These are phyloP conservation scores for Trifolium repens DNA, from an alignment of 306 rosid genomes.

Conservation along the genomic window DNA sequence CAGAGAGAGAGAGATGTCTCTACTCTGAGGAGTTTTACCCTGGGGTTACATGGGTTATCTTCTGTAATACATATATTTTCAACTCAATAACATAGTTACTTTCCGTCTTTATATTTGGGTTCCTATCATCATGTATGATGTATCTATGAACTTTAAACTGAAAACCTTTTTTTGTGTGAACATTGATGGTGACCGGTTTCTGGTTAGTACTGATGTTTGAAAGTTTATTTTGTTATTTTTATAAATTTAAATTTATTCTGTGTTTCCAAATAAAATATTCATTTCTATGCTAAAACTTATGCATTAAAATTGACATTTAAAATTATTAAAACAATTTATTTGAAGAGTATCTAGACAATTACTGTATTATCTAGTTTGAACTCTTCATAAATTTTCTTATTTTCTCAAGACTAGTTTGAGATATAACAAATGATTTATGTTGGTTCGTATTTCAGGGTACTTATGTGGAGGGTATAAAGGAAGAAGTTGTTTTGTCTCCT, in stretches of 20 bases:
- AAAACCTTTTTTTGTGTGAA: background rate
- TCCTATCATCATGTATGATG: background rate
- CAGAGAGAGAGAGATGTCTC: background rate
- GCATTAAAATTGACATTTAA: constrained; percentile 1
- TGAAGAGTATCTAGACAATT: constrained; percentile 18
- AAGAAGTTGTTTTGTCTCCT: constrained; percentile 96
- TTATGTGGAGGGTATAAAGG: constrained; percentile 99
- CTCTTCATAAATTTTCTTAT: constrained; percentile 1
- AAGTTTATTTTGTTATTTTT: constrained; percentile 7
- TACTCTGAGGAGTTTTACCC: background rate
- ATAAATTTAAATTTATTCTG: background rate
- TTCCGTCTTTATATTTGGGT: background rate
- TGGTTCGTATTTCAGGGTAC: constrained; percentile 74
- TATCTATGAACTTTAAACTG: constrained; percentile 12
- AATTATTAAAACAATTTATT: constrained; percentile 7
- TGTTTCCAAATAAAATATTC: constrained; percentile 1
- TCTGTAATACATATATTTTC: background rate
- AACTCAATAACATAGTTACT: background rate
- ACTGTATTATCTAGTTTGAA: constrained; percentile 14
- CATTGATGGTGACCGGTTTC: constrained; percentile 3
- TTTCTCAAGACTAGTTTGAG: constrained; percentile 21
- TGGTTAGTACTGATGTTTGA: constrained; percentile 22
- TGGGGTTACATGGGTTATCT: background rate
- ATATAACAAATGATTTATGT: constrained; percentile 20
- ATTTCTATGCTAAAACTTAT: background rate